Percentiles rank a stretch among this genome's conserved stretches.
Evolutionary conservation across 106 monocot genomes (phyloP).

Genomic region (Dendrobium nobile): DNA sequence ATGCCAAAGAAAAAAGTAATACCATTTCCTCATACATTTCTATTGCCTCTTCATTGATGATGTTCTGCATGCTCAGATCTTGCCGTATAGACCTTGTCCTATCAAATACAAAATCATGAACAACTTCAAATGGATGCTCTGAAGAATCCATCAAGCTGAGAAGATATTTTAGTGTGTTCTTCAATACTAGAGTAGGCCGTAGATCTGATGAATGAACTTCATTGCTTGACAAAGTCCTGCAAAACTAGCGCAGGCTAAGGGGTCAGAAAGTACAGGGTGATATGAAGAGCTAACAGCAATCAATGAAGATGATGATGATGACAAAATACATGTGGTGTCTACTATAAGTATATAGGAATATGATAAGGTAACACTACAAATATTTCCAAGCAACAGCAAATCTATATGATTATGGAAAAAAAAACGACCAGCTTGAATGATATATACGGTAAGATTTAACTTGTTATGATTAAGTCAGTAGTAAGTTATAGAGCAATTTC

Average conservation of each 20-base stretch:
- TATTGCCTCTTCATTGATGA: conserved; percentile 53
- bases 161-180: conserved; percentile 62
- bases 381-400: neutral
- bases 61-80: conserved; percentile 82
- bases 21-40: conserved; percentile 94
- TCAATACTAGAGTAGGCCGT: conserved; percentile 60
- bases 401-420: neutral
- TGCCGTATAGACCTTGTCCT: conserved; percentile 85
- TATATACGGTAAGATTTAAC: no score
- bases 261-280: neutral
- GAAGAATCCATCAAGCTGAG: conserved; percentile 48
- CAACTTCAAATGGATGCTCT: conserved; percentile 65
- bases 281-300: neutral
- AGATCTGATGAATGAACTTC: conserved; percentile 47
- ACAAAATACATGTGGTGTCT: neutral
- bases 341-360: neutral
- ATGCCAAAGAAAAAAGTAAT: conserved; percentile 16
- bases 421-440: no score
- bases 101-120: conserved; percentile 97
- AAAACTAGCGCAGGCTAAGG: conserved; percentile 53
- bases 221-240: conserved; percentile 66
- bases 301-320: neutral
- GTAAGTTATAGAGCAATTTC: no score
- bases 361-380: neutral
- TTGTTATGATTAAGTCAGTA: no score